Percentiles rank a stretch among this genome's conserved stretches.
Evolutionary conservation across 768 basidiomycete species (phyloP).

Genomic region (Tremella fuciformis): DNA sequence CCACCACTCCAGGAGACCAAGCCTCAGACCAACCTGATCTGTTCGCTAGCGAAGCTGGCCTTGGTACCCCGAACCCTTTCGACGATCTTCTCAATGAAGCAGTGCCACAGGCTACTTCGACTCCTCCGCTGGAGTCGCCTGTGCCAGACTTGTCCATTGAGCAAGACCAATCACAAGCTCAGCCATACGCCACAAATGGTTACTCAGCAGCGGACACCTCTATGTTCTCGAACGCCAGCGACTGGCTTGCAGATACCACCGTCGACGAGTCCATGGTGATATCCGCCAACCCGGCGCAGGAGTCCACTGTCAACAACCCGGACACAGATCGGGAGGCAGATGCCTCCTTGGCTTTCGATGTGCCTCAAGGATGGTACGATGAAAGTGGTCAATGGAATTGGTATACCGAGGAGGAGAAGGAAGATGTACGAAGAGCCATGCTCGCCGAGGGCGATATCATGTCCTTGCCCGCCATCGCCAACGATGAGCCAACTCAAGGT

Average conservation of each 20-base stretch:
- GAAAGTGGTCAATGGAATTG: slow-evolving; percentile 46
- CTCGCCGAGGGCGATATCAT: slow-evolving; percentile 9
- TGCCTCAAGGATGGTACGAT: slow-evolving; percentile 51
- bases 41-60: no score
- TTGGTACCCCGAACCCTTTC: slow-evolving; percentile 7
- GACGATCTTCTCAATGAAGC: slow-evolving; percentile 6
- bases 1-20: no score
- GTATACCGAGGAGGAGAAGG: slow-evolving; percentile 49
- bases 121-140: not conserved
- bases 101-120: not conserved
- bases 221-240: slow-evolving; percentile 28
- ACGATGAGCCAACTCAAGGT: no score
- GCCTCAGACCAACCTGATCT: no score
- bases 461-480: not conserved
- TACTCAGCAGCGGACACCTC: not conserved
- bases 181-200: slow-evolving; percentile 11
- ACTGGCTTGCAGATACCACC: slow-evolving; percentile 39
- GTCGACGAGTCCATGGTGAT: slow-evolving; percentile 27
- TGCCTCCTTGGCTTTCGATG: slow-evolving; percentile 30
- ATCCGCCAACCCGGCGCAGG: not conserved
- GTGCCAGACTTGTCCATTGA: slow-evolving; percentile 18
- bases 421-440: slow-evolving; percentile 34
- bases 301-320: not conserved
- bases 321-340: slow-evolving; percentile 17
- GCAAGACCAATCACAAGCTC: slow-evolving; percentile 9